Base-by-base conservation (phyloP, 2,329 filamentous ascomycete genomes). In the Orbilia oligospora region DNA sequence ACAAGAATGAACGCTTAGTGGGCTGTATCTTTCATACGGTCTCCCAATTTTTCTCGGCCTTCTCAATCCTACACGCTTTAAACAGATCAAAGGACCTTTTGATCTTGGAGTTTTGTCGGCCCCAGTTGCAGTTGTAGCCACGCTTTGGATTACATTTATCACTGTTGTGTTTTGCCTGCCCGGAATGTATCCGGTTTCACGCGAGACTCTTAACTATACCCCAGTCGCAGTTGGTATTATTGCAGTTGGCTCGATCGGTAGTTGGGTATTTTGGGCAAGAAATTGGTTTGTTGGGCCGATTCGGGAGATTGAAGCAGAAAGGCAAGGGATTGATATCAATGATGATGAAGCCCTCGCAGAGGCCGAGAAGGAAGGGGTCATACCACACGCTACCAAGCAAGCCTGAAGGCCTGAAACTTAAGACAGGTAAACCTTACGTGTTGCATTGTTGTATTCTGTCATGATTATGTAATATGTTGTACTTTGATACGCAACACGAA, bases 201-300 rank as follows among this genome's bases (percentile, higher is more conserved):
- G 84, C n/a, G 85, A 89, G 83, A 89, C 88, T 3, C 82, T 90
- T 22, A 90, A 90, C 80, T 90, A 90, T 81, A 89, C 88, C 0
- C 87, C 87, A 0, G 88, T 90, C 0, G 88, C 88, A 0, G 88
- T 90, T 3, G 88, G 88, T 0, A 89, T 90, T 70, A 87, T 90
- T 55, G 85, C 84, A 0, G 80, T 88, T 0, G 87, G 86, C 41
- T 84, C 86, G 0, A 83, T 87, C 20, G 84, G 83, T 0, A 85
- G 84, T 14, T 90, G 88, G 88, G 51, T 88, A 1, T 1, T 88
- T 1, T 88, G 86, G 85, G 88, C 88, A 0, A 83, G 84, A 38
- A 85, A 83, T 51, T 90, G 88, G 88, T 90, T 89, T 76, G 87
- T 86, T 0, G 88, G 88, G 0, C 88, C 88, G 0, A 85, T 87